Percentiles rank a stretch among this genome's conserved stretches.
Evolutionary conservation across 2,329 filamentous ascomycete species (phyloP).

Genomic region (Colletotrichum sansevieriae): DNA sequence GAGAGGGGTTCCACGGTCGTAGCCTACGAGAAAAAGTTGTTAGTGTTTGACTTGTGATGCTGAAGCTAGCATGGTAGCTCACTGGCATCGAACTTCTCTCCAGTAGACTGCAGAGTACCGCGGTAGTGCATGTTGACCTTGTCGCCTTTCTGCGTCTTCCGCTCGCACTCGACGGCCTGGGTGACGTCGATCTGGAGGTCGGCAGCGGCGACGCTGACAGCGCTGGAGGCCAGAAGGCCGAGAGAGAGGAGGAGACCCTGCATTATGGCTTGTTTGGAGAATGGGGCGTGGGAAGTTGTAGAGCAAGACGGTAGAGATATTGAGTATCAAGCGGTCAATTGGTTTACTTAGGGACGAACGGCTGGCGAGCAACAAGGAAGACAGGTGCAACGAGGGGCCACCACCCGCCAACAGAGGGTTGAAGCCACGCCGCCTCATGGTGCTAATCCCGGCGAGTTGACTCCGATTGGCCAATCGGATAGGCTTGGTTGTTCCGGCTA

Average conservation of each 20-base stretch:
- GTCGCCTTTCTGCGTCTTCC: constrained; percentile 83
- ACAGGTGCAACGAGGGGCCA: constrained; percentile 30
- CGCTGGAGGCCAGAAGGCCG: constrained; percentile 65
- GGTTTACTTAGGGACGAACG: constrained; percentile 26
- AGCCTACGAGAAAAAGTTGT: constrained; percentile 59
- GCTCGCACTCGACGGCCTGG: constrained; percentile 79
- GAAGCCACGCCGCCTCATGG: constrained; percentile 37
- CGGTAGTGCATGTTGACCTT: constrained; percentile 89
- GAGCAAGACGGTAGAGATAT: constrained; percentile 18
- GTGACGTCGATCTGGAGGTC: constrained; percentile 85
- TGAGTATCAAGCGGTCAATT: constrained; percentile 19
- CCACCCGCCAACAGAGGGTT: constrained; percentile 17
- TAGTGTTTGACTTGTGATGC: not conserved
- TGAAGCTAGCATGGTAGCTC: constrained; percentile 3
- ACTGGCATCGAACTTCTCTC: constrained; percentile 86
- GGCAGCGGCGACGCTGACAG: constrained; percentile 64
- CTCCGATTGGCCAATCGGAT: constrained; percentile 35
- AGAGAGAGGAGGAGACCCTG: constrained; percentile 61
- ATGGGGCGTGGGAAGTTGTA: constrained; percentile 21
- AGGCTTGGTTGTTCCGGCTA: constrained; percentile 8
- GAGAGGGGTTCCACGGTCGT: constrained; percentile 82
- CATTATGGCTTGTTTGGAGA: constrained; percentile 55
- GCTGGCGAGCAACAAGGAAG: constrained; percentile 31
- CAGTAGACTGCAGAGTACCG: constrained; percentile 80
- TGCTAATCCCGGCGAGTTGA: not conserved